These are phyloP conservation scores for Anaeromyces robustus DNA, from an alignment of 192 early-diverging fungal species.

Conservation along the genomic window DNA sequence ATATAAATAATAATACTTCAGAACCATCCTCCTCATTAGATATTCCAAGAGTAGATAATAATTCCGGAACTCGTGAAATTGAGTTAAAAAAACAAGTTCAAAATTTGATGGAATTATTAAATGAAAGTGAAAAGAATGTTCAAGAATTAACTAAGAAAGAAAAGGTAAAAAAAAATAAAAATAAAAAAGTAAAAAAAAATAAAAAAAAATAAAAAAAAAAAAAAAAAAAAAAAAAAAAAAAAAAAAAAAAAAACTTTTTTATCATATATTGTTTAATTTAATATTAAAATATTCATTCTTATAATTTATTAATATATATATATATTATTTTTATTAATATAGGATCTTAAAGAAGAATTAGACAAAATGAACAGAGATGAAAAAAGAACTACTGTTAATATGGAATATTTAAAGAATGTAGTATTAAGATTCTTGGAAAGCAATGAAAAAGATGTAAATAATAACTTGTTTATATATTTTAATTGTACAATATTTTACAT, in stretches of 20 bases:
- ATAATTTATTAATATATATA: neutral
- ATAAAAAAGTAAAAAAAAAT: no score
- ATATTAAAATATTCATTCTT: constrained; percentile 3
- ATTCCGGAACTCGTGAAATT: neutral
- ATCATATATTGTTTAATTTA: neutral
- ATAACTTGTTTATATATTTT: no score
- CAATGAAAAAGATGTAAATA: constrained; percentile 19
- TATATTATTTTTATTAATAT: neutral
- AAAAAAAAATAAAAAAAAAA: constrained; percentile 34
- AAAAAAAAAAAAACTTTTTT: constrained; percentile 19
- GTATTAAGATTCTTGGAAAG: constrained; percentile 45
- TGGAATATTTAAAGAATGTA: constrained; percentile 57
- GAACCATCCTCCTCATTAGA: neutral
- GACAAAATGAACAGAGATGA: constrained; percentile 42
- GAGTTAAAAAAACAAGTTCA: constrained; percentile 12
- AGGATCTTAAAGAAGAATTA: constrained; percentile 40
- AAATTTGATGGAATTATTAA: constrained; percentile 29
- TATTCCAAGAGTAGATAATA: neutral
- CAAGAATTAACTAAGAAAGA: constrained; percentile 24
- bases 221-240: no score
- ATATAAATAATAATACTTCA: neutral
- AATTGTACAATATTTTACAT: no score
- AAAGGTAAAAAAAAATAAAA: constrained; percentile 17
- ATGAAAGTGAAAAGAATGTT: constrained; percentile 35
- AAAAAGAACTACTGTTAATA: constrained; percentile 42